A percentile compares a stretch with the other conserved stretches of the same genome.
Evolutionary conservation across 495 filamentous ascomycete genomes (phyloP).

Genomic region (Chaetomium fimeti): DNA sequence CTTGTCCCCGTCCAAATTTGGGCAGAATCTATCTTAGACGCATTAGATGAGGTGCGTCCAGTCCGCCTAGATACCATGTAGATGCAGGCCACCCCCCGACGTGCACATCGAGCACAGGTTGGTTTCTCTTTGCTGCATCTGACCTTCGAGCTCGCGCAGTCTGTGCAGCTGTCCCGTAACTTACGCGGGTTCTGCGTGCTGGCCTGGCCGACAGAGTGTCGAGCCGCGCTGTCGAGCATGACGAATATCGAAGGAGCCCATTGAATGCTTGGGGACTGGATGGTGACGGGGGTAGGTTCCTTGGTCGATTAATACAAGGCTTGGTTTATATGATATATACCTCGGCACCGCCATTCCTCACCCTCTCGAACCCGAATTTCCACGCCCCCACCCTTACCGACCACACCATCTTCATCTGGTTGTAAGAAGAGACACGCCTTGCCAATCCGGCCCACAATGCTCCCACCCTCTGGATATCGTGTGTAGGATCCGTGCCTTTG

Average conservation of each 20-base stretch:
- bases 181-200: not conserved
- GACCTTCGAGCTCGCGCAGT: constrained; percentile 10
- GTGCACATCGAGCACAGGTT: constrained; percentile 10
- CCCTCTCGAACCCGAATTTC: no score
- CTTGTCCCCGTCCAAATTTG: not conserved
- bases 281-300: no score
- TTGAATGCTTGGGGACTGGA: not conserved
- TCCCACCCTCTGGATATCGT: no score
- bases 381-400: no score
- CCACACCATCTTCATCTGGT: no score
- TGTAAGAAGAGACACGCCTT: no score
- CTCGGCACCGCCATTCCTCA: no score
- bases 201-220: not conserved
- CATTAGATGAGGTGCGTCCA: not conserved
- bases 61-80: constrained; percentile 16
- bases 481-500: no score
- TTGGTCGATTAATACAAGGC: no score
- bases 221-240: not conserved
- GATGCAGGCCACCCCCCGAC: constrained; percentile 2
- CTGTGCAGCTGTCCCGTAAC: constrained; percentile 8
- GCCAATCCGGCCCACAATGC: no score
- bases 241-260: not conserved
- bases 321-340: no score
- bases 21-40: not conserved
- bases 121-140: constrained; percentile 19